Evolutionary conservation across 495 filamentous ascomycete genomes (phyloP).

Genomic region (Penicillium lagena): DNA sequence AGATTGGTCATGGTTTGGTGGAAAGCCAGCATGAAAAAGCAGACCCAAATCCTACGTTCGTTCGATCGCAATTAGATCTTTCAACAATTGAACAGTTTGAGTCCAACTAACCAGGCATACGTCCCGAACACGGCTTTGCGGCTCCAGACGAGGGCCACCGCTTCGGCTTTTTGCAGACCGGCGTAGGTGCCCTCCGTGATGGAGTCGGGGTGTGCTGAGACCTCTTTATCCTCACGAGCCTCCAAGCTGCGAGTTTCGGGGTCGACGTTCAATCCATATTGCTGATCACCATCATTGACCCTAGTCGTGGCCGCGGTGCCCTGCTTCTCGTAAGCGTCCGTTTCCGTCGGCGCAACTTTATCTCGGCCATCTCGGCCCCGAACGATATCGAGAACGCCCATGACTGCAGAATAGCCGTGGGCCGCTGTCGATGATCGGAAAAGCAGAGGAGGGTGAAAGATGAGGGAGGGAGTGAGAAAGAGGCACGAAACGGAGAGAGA

Average conservation of each 20-base stretch:
- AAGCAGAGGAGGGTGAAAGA: background rate
- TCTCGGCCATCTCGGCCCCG: background rate
- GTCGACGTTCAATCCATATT: background rate
- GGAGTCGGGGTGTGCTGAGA: constrained; percentile 10
- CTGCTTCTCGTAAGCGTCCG: too few relatives aligned
- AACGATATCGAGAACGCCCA: background rate
- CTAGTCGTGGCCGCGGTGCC: background rate
- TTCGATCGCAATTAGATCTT: background rate
- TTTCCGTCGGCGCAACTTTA: too few relatives aligned
- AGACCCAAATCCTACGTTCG: constrained; percentile 33
- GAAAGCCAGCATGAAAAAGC: constrained; percentile 37
- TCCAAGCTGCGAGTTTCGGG: constrained; percentile 1
- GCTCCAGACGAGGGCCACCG: constrained; percentile 36
- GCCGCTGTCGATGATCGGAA: too few relatives aligned
- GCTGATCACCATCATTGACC: background rate
- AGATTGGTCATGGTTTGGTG: constrained; percentile 31
- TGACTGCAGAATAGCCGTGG: background rate
- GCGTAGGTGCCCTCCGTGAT: constrained; percentile 21
- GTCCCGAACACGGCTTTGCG: constrained; percentile 21
- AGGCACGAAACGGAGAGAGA: background rate
- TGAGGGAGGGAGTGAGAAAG: background rate
- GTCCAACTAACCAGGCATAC: constrained; percentile 30
- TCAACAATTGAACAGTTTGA: background rate
- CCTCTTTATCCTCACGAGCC: constrained; percentile 17
- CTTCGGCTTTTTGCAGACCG: constrained; percentile 38